These are phyloP conservation scores for Monosporascus sp. DNA, from an alignment of 2,329 filamentous ascomycete genomes.

Conservation along the genomic window DNA sequence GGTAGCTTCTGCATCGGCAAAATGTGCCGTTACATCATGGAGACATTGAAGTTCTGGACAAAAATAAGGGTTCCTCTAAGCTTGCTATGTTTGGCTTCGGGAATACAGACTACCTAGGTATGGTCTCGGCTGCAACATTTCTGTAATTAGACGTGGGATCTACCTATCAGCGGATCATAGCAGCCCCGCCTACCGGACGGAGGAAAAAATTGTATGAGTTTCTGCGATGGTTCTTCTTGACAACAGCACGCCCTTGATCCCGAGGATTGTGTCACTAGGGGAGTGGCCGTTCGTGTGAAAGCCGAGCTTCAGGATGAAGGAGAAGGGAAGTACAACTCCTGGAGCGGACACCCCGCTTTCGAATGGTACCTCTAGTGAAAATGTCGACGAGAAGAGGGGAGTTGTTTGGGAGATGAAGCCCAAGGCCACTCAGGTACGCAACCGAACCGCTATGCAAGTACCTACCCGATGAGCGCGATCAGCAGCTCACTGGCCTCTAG, in stretches of 20 bases:
- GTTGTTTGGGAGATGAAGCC: not conserved
- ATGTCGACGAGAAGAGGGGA: not conserved
- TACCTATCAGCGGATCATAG: not conserved
- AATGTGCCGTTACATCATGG: not conserved
- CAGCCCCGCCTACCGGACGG: not conserved
- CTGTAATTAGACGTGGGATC: no score
- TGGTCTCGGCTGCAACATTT: not conserved
- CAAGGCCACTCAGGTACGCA: not conserved
- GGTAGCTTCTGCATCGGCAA: not conserved
- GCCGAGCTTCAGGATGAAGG: not conserved
- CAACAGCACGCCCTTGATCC: not conserved
- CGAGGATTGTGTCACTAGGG: not conserved
- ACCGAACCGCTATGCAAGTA: not conserved
- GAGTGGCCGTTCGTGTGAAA: not conserved
- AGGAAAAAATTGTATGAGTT: not conserved
- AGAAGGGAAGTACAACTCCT: not conserved
- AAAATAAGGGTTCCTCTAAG: not conserved
- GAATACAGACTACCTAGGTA: not conserved
- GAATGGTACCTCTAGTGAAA: not conserved
- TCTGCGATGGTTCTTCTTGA: not conserved
- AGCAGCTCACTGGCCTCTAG: slow-evolving; percentile 6
- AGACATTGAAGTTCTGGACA: not conserved
- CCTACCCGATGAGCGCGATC: not conserved
- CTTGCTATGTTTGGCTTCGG: no score
- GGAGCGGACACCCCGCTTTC: not conserved